These are phyloP conservation scores for Taiozyma sp. DNA, from an alignment of 1,139 yeast genomes.

Conservation along the genomic window DNA sequence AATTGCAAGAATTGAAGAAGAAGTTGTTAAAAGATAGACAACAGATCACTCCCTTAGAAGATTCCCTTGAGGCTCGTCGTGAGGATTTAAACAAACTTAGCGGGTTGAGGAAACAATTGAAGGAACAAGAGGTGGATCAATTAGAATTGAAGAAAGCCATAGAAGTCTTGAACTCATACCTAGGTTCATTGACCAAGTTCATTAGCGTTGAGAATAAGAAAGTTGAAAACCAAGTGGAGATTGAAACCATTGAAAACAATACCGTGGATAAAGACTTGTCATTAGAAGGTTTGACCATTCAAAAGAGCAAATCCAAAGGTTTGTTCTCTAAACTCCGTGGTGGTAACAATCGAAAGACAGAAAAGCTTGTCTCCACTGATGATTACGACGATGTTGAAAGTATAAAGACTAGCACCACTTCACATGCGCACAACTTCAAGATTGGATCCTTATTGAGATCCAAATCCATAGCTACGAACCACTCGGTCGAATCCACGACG, in stretches of 20 bases:
- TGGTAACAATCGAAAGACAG: constrained; percentile 6
- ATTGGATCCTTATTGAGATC: constrained; percentile 13
- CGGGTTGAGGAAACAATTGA: constrained; percentile 33
- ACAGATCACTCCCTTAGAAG: constrained; percentile 37
- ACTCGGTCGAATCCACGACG: constrained; percentile 1
- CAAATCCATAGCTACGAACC: constrained; percentile 24
- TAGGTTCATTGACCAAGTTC: constrained; percentile 54
- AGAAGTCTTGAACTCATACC: constrained; percentile 47
- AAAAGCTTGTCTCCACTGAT: constrained; percentile 14
- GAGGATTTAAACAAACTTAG: constrained; percentile 29
- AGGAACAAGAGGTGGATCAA: constrained; percentile 24
- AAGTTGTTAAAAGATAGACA: constrained; percentile 46
- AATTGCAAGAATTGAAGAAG: constrained; percentile 60
- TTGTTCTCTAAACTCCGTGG: constrained; percentile 35
- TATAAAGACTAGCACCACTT: constrained; percentile 18
- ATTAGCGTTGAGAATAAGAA: constrained; percentile 70
- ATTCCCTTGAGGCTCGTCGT: constrained; percentile 29
- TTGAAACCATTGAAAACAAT: constrained; percentile 83
- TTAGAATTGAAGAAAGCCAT: constrained; percentile 44
- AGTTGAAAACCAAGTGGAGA: constrained; percentile 75
- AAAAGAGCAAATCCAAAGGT: constrained; percentile 50
- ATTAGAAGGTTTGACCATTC: constrained; percentile 32
- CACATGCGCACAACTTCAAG: constrained; percentile 11
- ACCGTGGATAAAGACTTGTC: constrained; percentile 72
- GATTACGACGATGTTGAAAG: constrained; percentile 17